Base-by-base conservation (phyloP, 139 green algal genomes). In the Ettlia oleoabundans region DNA sequence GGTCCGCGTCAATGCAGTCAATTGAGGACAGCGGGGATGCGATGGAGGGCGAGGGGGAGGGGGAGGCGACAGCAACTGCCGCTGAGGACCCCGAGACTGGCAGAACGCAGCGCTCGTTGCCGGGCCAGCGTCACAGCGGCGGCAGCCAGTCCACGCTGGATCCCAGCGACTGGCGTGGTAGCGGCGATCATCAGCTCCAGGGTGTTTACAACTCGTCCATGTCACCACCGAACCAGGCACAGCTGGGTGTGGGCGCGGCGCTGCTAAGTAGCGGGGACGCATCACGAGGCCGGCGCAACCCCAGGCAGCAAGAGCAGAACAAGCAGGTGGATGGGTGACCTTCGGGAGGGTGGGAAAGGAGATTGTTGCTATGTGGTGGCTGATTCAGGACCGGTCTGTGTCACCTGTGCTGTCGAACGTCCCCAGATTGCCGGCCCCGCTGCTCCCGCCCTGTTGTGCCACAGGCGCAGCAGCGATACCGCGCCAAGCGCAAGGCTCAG, bases 401-500 rank as follows among this genome's bases (percentile, higher is more conserved):
- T n/a, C n/a, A n/a, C n/a, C n/a, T n/a, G n/a, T n/a, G n/a, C 64
- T 32, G 7, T 26, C 53, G n/a, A 43, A 1, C n/a, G 32, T 35
- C 9, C 13, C 13, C 33, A 30, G 0, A 15, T 7, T 35, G 33
- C 64, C 64, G 18, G 1, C 33, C 33, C 5, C 13, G 33, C 63
- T 28, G 26, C 66, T 2, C 1, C 66, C 67, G 9, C 43, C 65
- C 52, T 52, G 69, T 69, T 81, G n/a, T n/a, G n/a, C n/a, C n/a
- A n/a, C n/a, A n/a, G 81, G 81, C 81, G 30, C 81, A 86, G 66
- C 81, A 86, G 75, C 81, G 81, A 15, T 86, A 86, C 71, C 81
- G 81, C 21, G 81, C 81, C 52, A 86, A 80, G 61, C 71, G 81
- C 19, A 86, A 86, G 38, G 81, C 81, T 1, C 81, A 86, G 74